A percentile compares a stretch with the other conserved stretches of the same genome.
Conservation (phyloP, 2,329 filamentous ascomycete genomes). For the Penicillium sp. region DNA sequence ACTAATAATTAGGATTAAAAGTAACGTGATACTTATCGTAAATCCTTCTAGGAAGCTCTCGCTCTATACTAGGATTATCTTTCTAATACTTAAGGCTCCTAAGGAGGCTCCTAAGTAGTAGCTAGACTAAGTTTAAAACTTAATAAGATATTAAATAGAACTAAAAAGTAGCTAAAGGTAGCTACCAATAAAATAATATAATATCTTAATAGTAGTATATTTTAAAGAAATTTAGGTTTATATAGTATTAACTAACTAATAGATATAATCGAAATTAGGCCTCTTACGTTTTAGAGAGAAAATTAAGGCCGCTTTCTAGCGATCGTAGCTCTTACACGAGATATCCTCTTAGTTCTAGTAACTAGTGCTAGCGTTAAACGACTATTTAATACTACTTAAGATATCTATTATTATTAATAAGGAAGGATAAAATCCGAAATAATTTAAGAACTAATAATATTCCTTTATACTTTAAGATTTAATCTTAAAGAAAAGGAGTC, state of each 20-base stretch:
- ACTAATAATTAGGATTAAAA: slow-evolving; percentile 10
- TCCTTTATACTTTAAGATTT: slow-evolving; percentile 11
- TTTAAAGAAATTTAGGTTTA: neutral
- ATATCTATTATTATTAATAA: too few relatives aligned
- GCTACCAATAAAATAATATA: neutral
- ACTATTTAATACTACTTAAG: too few relatives aligned
- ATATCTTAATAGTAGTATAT: slow-evolving; percentile 24
- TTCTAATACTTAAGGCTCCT: slow-evolving; percentile 3
- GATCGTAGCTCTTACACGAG: slow-evolving; percentile 1
- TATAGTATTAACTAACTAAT: neutral
- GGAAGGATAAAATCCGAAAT: too few relatives aligned
- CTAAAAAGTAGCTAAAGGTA: neutral
- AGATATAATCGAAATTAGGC: neutral
- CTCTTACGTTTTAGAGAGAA: neutral
- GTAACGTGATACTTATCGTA: neutral
- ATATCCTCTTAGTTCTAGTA: slow-evolving; percentile 2
- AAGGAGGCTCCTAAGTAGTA: too few relatives aligned
- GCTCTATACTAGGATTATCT: neutral
- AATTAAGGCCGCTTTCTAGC: slow-evolving; percentile 8
- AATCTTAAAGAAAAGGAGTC: slow-evolving; percentile 11
- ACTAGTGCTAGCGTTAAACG: too few relatives aligned
- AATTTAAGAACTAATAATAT: too few relatives aligned
- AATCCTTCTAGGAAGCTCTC: neutral
- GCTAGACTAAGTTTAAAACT: slow-evolving; percentile 1
- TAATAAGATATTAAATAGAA: neutral